Percentiles rank a stretch among this genome's conserved stretches.
Conservation (phyloP, 257 asterid genomes). For the Solanum dulcamara region DNA sequence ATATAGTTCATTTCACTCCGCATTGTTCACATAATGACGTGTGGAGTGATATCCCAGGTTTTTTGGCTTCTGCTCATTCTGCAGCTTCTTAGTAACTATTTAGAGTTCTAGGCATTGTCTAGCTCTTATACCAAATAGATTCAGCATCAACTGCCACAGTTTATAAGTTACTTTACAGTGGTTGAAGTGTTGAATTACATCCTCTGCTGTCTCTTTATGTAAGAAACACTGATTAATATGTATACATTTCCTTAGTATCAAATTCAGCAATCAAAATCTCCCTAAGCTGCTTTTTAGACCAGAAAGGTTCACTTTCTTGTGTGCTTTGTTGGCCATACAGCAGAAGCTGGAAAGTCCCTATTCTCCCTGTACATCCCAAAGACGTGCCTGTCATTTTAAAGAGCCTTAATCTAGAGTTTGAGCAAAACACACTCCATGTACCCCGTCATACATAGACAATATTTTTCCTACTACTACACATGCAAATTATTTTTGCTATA, state of each 20-base stretch:
- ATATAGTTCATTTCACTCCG: too few relatives aligned
- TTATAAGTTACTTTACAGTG: not conserved
- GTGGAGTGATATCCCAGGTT: too few relatives aligned
- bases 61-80: too few relatives aligned
- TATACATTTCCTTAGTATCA: not conserved
- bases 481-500: not conserved
- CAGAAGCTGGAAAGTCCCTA: not conserved
- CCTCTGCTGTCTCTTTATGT: not conserved
- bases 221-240: too few relatives aligned
- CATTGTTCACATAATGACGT: too few relatives aligned
- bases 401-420: not conserved
- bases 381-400: not conserved
- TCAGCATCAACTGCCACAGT: not conserved
- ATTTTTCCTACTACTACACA: not conserved
- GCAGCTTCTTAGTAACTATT: too few relatives aligned
- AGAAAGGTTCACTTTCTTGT: not conserved
- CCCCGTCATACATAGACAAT: not conserved
- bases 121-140: not conserved
- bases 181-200: not conserved
- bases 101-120: too few relatives aligned
- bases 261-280: not conserved
- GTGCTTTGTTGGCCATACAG: not conserved
- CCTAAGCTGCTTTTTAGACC: not conserved
- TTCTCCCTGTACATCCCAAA: not conserved
- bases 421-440: too few relatives aligned